Conservation (phyloP, 768 basidiomycete genomes). For the Cystofilobasidium bisporidii region DNA sequence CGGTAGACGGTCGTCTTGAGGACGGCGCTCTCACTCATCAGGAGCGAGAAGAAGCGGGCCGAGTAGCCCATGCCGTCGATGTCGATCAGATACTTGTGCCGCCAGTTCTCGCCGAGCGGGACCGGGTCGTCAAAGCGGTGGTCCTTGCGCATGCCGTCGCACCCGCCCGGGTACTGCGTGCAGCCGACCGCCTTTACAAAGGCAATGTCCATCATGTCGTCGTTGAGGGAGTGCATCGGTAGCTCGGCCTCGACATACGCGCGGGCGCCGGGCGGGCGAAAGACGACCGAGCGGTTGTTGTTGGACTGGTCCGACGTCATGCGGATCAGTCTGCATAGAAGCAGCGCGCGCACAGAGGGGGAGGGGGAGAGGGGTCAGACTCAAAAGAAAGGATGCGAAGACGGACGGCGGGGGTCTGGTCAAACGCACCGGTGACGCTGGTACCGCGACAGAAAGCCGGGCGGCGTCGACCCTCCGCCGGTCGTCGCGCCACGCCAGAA, state of each 20-base stretch:
- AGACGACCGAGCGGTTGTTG: constrained; percentile 55
- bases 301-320: constrained; percentile 57
- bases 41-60: constrained; percentile 58
- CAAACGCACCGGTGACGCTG: constrained; percentile 68
- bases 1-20: constrained; percentile 84
- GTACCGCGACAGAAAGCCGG: constrained; percentile 69
- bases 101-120: constrained; percentile 77
- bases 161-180: constrained; percentile 60
- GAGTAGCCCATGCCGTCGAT: constrained; percentile 94
- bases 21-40: constrained; percentile 79
- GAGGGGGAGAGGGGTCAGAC: constrained; percentile 14
- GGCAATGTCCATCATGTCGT: constrained; percentile 73
- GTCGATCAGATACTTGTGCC: constrained; percentile 85
- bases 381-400: neutral
- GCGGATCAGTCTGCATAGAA: constrained; percentile 53
- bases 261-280: constrained; percentile 50
- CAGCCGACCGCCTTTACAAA: constrained; percentile 70
- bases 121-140: constrained; percentile 68
- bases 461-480: constrained; percentile 79
- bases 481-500: constrained; percentile 97
- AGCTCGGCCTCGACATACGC: constrained; percentile 52
- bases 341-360: too few species aligned
- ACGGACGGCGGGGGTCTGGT: constrained; percentile 26
- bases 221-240: constrained; percentile 55
- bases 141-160: constrained; percentile 52